Evolutionary conservation across 805 yeast genomes (phyloP), one percentile per base, ranked within the genome.

Genomic region (Metschnikowia lachancei): DNA sequence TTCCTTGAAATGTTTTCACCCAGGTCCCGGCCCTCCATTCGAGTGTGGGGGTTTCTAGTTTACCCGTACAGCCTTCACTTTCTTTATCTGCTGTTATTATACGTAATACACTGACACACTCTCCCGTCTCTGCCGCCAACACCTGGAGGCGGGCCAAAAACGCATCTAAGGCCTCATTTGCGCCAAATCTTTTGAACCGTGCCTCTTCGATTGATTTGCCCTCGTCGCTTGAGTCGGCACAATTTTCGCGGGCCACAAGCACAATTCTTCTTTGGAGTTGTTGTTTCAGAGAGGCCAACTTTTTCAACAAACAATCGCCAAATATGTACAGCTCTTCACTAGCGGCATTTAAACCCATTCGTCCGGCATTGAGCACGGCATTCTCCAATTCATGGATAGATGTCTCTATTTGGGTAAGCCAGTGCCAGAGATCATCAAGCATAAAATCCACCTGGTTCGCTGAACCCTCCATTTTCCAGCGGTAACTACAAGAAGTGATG

Each of bases 21-120:
- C 54, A 54, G 17, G 36, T 42, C 3, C 57, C 57, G 13, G 38
- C 41, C 20, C 40, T 42, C 36, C 31, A 41, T 31, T 24, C 31
- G 18, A 37, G 17, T 16, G 24, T 37, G 4, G 32, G 17, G 9
- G 13, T 32, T 13, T 22, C 16, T 3, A 11, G 11, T 12, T 36
- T 12, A 29, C 14, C 12, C 3, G 13, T 6, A 10, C 17, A n/a
- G 13, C 17, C 2, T 2, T 8, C 9, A 14, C 5, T 8, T n/a
- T 6, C n/a, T 36, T 36, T 26, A 26, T 26, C 28, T 26, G 8
- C 28, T 26, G 28, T 5, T 26, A 26, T 26, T 26, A 26, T 26
- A 5, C 28, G 28, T 9, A 43, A 26, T 2, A 5, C 34, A 16
- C 18, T 43, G 10, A 31, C 37, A 19, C 46, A 37, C 17, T 34